Evolutionary conservation across 129 eudicot species (phyloP).

Genomic region (Saussurea involucrata): DNA sequence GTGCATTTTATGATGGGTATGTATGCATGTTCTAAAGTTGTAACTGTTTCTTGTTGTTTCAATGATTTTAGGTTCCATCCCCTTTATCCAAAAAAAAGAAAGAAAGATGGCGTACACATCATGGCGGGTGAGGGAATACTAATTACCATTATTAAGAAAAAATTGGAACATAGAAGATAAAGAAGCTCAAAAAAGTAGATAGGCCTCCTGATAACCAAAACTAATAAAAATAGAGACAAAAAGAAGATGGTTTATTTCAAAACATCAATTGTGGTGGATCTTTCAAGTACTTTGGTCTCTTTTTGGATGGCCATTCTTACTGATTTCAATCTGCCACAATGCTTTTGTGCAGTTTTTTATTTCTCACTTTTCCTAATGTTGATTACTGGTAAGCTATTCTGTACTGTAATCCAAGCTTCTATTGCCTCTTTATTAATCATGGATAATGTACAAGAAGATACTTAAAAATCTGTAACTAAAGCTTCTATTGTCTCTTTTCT

Average conservation of each 20-base stretch:
- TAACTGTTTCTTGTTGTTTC: too few relatives aligned
- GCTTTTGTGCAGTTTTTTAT: background rate
- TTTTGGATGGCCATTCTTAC: background rate
- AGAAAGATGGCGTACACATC: too few relatives aligned
- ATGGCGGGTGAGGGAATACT: background rate
- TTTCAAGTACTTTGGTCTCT: background rate
- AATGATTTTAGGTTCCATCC: too few relatives aligned
- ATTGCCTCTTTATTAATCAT: background rate
- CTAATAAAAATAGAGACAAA: background rate
- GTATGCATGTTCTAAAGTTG: too few relatives aligned
- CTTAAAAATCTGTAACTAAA: background rate
- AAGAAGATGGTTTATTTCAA: background rate
- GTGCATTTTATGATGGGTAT: too few relatives aligned
- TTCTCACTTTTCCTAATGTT: background rate
- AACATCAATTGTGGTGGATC: background rate
- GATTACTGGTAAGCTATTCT: background rate
- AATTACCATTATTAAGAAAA: background rate
- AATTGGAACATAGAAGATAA: background rate
- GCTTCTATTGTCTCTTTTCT: background rate
- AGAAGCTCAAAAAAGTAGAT: background rate
- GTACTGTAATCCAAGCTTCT: background rate
- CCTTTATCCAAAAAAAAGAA: too few relatives aligned
- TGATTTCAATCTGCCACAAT: background rate
- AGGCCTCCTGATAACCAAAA: background rate
- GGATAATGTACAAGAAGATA: background rate